Conservation (phyloP, 371 early-diverging fungal genomes). For the Sanchytrium tribonematis region DNA sequence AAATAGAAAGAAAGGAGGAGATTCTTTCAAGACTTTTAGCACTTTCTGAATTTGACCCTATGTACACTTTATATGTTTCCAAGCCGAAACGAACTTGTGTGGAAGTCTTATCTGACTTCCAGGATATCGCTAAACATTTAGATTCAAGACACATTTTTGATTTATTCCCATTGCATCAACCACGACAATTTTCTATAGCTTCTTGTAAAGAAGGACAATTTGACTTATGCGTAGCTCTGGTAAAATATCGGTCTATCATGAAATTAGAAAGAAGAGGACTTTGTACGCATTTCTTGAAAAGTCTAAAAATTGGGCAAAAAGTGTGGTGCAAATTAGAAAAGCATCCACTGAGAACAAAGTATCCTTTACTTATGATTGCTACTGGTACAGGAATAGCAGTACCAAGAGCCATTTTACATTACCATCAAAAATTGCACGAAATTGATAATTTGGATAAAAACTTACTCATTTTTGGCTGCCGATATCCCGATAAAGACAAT, state of each 20-base stretch:
- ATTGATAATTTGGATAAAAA: background rate
- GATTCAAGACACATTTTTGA: background rate
- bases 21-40: background rate
- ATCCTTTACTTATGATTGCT: background rate
- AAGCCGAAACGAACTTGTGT: background rate
- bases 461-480: background rate
- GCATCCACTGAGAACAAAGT: background rate
- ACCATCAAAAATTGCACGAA: too few relatives aligned
- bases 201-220: background rate
- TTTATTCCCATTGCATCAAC: background rate
- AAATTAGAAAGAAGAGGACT: background rate
- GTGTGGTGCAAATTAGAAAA: background rate
- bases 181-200: background rate
- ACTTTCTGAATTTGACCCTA: background rate
- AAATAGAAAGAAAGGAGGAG: background rate
- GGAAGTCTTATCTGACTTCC: background rate
- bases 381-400: background rate
- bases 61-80: background rate
- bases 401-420: background rate
- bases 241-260: background rate
- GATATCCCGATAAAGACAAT: background rate
- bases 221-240: background rate
- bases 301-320: background rate
- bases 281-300: background rate
- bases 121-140: background rate